Evolutionary conservation across 192 early-diverging fungal species (phyloP).

Genomic region (Borealophlyctis nickersoniae): DNA sequence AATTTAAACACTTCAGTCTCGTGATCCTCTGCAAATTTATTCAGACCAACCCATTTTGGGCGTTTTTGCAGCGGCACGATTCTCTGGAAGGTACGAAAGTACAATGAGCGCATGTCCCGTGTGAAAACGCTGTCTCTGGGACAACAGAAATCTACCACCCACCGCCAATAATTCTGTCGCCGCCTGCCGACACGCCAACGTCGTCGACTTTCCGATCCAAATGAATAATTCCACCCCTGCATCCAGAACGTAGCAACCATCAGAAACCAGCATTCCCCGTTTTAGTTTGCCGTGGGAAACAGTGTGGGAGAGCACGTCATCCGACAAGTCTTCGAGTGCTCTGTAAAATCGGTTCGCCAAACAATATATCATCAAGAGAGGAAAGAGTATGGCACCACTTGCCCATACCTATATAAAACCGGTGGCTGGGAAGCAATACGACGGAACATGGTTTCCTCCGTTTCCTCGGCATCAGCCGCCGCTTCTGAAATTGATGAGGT

Average conservation of each 20-base stretch:
- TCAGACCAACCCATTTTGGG: conserved; percentile 41
- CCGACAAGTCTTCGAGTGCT: conserved; percentile 25
- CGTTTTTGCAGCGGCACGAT: conserved; percentile 32
- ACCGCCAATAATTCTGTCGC: conserved; percentile 49
- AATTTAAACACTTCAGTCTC: conserved; percentile 53
- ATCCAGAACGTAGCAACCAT: conserved; percentile 47
- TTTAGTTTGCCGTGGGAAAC: conserved; percentile 32
- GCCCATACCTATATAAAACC: conserved; percentile 1
- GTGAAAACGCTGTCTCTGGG: not conserved
- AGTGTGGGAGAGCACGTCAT: conserved; percentile 27
- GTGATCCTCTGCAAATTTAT: conserved; percentile 29
- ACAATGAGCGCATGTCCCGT: not conserved
- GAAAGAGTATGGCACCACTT: no score
- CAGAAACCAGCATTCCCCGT: conserved; percentile 25
- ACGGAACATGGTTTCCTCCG: conserved; percentile 20
- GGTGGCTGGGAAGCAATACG: conserved; percentile 14
- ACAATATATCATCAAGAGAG: no score
- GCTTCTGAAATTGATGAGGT: not conserved
- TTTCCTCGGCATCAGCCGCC: not conserved
- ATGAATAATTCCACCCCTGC: conserved; percentile 44
- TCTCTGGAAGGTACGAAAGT: conserved; percentile 17
- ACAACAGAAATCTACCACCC: not conserved
- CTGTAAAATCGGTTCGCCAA: no score
- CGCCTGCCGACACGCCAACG: conserved; percentile 5
- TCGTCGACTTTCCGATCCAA: conserved; percentile 44